Evolutionary conservation across 2,329 filamentous ascomycete genomes (phyloP), one percentile per base, ranked within the genome.

Genomic region (Emergomyces africanus): DNA sequence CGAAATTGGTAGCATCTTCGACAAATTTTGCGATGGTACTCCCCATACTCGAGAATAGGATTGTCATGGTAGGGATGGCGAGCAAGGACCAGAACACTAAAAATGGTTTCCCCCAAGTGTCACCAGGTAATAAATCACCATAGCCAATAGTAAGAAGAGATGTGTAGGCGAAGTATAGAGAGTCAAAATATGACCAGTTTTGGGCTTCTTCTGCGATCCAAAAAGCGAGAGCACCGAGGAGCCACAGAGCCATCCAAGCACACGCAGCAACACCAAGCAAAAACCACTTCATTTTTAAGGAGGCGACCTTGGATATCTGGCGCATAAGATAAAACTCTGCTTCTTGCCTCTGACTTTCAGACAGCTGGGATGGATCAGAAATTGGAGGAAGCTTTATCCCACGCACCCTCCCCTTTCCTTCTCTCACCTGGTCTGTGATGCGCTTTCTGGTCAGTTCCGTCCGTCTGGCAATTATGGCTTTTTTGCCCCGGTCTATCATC

Each of bases 1-100:
- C 61, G 73, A 77, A 81, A n/a, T 80, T 76, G 0, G 79, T 81
- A n/a, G 78, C 60, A 54, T 83, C 79, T 25, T 77, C 76, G 67
- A 83, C 77, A 9, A 71, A 70, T 61, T 79, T 79, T 61, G 83
- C 78, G 10, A 75, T 61, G 0, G 71, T 74, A 55, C 73, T 71
- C 10, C 71, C 70, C 42, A 75, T 69, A 46, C 69, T 71, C 9
- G 71, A 71, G 25, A 75, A 71, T n/a, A 75, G 66, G 15, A 75
- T 70, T 0, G 72, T 75, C 50, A 73, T 68, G 2, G 71, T 70
- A 15, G 72, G 72, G 2, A 75, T 66, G 20, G 72, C 72, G 15
- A 74, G 66, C 12, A 75, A 62, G 12, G 71, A 72, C 72, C 72
- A 75, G 44, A 75, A 68, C 6, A 75, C 72, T 56, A 75, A 75